Base-by-base conservation (phyloP, 306 rosid genomes). In the Cotoneaster glaucophyllus region DNA sequence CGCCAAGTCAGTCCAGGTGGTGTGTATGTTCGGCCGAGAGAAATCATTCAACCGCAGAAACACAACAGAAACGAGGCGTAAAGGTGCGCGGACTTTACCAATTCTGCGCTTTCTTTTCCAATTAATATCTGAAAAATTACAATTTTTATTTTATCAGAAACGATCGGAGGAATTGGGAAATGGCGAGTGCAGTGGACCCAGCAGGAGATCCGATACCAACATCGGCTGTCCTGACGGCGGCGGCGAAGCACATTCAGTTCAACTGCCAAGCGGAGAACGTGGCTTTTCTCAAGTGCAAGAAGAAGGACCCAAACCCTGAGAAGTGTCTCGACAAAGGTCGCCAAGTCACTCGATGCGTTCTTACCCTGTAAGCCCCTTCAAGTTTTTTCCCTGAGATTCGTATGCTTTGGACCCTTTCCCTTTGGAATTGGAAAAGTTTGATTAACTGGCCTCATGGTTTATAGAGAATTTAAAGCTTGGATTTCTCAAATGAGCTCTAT, bases 141-240 rank as follows among this genome's bases (percentile, higher is more conserved):
- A 58, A 74, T 11, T 21, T 17, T 54, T 21, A 22, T 52, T 25
- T 65, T 32, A 69, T 19, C 11, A 63, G 76, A 64, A 64, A 64
- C 66, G 77, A 77, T 78, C 77, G 80, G 80, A 77, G 78, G 59
- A 79, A 59, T 29, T 70, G 74, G 54, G 19, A 94, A 50, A 50
- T 95, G 98, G 76, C 95, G 82, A 90, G 92, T 82, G 76, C 97
- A 26, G 91, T 89, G 29, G 96, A 95, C 80, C 82, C 90, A n/a
- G 66, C 93, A 1, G 98, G 98, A 76, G 88, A 92, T 54, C 98
- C 97, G 84, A 86, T 95, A 83, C 97, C 98, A 22, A 86, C 98
- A 4, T 95, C 97, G 74, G 85, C 98, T 34, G 97, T 92, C 31
- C 81, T 95, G 80, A 95, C 85, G 92, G 91, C 97, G 61, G 82